Evolutionary conservation across 495 filamentous ascomycete species (phyloP).

Genomic region (Penicillium tannophilum): DNA sequence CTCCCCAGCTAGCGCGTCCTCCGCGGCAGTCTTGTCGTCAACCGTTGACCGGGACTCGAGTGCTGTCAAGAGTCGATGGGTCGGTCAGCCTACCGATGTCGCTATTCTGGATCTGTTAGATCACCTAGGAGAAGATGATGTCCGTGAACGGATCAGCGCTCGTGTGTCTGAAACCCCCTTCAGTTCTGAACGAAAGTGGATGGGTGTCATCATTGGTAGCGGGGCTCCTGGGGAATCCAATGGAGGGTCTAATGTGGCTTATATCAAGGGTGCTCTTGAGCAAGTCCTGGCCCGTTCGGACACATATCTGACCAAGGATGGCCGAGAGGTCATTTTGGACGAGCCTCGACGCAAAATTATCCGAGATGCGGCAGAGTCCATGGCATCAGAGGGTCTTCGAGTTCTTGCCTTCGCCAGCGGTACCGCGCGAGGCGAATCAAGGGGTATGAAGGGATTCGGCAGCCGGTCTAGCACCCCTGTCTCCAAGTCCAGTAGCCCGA

Average conservation of each 20-base stretch:
- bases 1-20: slow-evolving; percentile 66
- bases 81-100: slow-evolving; percentile 96
- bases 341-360: slow-evolving; percentile 72
- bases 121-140: slow-evolving; percentile 84
- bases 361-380: slow-evolving; percentile 78
- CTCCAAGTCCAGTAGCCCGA: slow-evolving; percentile 39
- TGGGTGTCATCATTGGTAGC: slow-evolving; percentile 84
- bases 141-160: slow-evolving; percentile 77
- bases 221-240: slow-evolving; percentile 53
- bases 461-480: slow-evolving; percentile 55
- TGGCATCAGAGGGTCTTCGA: slow-evolving; percentile 89
- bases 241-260: slow-evolving; percentile 67
- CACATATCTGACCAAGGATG: slow-evolving; percentile 85
- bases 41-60: slow-evolving; percentile 65
- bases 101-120: slow-evolving; percentile 92
- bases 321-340: slow-evolving; percentile 85
- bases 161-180: slow-evolving; percentile 87
- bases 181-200: slow-evolving; percentile 98
- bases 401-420: slow-evolving; percentile 94
- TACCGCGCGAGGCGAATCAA: slow-evolving; percentile 32
- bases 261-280: slow-evolving; percentile 94
- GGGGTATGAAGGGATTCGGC: slow-evolving; percentile 35
- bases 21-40: slow-evolving; percentile 75
- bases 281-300: slow-evolving; percentile 84
- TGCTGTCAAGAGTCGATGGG: slow-evolving; percentile 80